phyloP scores from a whole-genome alignment of 108 stramenopile species.

The Aureococcus anophagefferens region DNA sequence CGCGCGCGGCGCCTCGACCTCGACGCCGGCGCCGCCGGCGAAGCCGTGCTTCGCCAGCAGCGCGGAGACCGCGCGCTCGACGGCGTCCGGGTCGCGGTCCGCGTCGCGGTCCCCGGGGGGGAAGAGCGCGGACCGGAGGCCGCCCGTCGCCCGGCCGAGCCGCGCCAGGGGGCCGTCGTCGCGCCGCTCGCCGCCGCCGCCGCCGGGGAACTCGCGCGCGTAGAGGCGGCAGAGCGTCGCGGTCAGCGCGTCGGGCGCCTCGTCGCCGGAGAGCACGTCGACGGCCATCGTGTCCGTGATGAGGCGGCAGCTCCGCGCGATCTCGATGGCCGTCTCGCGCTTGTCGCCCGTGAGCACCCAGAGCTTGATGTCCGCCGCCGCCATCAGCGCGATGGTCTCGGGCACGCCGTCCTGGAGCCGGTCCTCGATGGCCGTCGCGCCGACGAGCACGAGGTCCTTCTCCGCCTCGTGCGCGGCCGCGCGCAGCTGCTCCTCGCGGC shows the following conservation, averaged over 20 bases:
- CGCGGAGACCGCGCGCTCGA: not conserved
- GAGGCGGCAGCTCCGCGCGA: slow-evolving; percentile 42
- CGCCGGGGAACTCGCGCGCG: not conserved
- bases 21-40: not conserved
- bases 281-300: slow-evolving; percentile 17
- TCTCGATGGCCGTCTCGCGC: slow-evolving; percentile 55
- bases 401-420: slow-evolving; percentile 59
- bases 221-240: slow-evolving; percentile 3
- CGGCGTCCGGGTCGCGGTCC: not conserved
- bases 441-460: slow-evolving; percentile 31
- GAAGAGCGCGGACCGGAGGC: not conserved
- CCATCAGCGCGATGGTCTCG: slow-evolving; percentile 34
- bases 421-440: slow-evolving; percentile 60
- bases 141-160: not conserved
- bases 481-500: slow-evolving; percentile 18
- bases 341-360: slow-evolving; percentile 61
- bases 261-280: slow-evolving; percentile 9
- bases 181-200: no score
- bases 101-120: not conserved
- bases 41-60: no score
- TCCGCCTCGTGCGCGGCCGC: slow-evolving; percentile 24
- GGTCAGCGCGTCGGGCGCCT: not conserved
- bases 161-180: no score
- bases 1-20: not conserved
- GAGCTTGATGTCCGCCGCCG: slow-evolving; percentile 36